A percentile compares a stretch with the other conserved stretches of the same genome.
These are phyloP conservation scores for Chaetoceros muelleri DNA, from an alignment of 108 stramenopile genomes.

Conservation along the genomic window DNA sequence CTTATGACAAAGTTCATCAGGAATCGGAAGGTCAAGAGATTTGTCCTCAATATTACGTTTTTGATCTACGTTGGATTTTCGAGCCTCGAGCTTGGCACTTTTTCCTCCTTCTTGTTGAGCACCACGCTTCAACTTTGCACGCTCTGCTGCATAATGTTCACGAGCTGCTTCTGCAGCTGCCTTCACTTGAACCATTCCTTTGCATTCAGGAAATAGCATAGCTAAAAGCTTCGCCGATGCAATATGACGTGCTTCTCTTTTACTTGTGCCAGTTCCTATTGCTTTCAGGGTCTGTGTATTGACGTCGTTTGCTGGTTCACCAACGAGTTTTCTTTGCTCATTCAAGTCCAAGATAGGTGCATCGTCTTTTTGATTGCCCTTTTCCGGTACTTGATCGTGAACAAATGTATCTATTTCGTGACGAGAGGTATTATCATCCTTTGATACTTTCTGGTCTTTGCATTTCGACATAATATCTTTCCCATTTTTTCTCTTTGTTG, in stretches of 20 bases:
- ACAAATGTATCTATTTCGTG: background rate
- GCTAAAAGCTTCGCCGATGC: conserved; percentile 74
- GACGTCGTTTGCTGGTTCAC: conserved; percentile 4
- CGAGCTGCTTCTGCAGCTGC: conserved; percentile 69
- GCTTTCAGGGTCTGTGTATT: conserved; percentile 31
- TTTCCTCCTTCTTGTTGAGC: background rate
- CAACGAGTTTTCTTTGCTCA: background rate
- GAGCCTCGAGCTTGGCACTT: background rate
- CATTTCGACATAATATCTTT: no score
- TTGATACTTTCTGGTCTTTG: background rate
- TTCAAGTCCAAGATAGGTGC: no score
- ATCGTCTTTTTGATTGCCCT: conserved; percentile 7
- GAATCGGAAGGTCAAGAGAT: background rate
- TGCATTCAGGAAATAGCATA: conserved; percentile 67
- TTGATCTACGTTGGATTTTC: background rate
- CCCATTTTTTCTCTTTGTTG: background rate
- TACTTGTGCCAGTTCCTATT: conserved; percentile 47
- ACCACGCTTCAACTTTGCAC: conserved; percentile 8
- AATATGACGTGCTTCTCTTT: conserved; percentile 72
- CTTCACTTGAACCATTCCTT: conserved; percentile 67
- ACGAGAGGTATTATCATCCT: background rate
- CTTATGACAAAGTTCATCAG: background rate
- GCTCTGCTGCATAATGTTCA: conserved; percentile 55
- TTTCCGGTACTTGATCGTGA: no score
- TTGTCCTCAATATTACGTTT: background rate